phyloP scores from a whole-genome alignment of 768 basidiomycete species.

The Rhizopogon rudus region DNA sequence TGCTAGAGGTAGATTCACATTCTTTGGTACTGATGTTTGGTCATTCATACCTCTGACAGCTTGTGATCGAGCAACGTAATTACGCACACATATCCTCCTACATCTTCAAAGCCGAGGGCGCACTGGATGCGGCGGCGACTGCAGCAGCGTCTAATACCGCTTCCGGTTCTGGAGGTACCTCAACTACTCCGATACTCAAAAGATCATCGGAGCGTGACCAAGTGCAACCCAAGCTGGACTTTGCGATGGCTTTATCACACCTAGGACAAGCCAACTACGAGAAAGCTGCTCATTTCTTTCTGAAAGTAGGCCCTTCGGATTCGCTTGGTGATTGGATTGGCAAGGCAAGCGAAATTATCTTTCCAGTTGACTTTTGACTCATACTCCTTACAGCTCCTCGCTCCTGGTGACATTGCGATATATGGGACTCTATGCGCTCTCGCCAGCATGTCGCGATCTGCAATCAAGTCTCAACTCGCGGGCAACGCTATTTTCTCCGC shows the following conservation, averaged over 20 bases:
- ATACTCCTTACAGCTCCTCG: conserved; percentile 50
- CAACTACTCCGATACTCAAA: conserved; percentile 26
- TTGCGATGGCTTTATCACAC: conserved; percentile 74
- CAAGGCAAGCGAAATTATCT: conserved; percentile 38
- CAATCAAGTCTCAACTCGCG: conserved; percentile 63
- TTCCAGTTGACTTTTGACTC: not conserved
- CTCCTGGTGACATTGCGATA: conserved; percentile 80
- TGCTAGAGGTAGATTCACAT: conserved; percentile 58
- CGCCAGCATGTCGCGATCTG: conserved; percentile 64
- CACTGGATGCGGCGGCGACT: conserved; percentile 59
- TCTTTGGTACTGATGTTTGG: not conserved
- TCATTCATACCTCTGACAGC: conserved; percentile 34
- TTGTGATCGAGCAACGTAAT: conserved; percentile 81
- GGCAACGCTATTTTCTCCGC: conserved; percentile 67
- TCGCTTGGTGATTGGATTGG: conserved; percentile 77
- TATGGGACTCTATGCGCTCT: conserved; percentile 84
- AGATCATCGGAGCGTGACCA: conserved; percentile 56
- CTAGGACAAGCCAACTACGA: conserved; percentile 72
- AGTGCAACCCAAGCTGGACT: conserved; percentile 73
- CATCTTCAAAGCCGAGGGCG: conserved; percentile 93
- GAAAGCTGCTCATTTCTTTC: conserved; percentile 71
- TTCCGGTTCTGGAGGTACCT: conserved; percentile 12
- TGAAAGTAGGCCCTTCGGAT: conserved; percentile 60
- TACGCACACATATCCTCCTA: conserved; percentile 89
- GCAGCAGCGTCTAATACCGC: conserved; percentile 31